These are phyloP conservation scores for Penicillium lagena DNA, from an alignment of 495 filamentous ascomycete genomes.

Conservation along the genomic window DNA sequence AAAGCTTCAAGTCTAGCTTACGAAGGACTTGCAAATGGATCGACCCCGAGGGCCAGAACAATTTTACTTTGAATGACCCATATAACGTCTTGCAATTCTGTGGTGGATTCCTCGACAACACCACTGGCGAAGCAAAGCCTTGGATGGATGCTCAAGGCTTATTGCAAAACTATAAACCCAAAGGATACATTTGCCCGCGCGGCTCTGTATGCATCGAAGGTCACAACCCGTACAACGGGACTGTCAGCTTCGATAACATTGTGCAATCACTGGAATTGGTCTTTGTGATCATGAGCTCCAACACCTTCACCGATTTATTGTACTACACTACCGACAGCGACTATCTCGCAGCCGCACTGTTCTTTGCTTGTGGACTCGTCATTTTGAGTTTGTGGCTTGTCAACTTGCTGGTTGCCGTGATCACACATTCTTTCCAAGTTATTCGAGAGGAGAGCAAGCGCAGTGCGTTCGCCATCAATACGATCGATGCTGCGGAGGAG, in stretches of 20 bases:
- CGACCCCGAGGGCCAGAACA: conserved; percentile 39
- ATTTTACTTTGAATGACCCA: conserved; percentile 40
- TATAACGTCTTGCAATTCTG: conserved; percentile 66
- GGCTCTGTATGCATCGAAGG: conserved; percentile 79
- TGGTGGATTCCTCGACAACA: conserved; percentile 67
- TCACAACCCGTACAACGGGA: conserved; percentile 74
- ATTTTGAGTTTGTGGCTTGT: conserved; percentile 96
- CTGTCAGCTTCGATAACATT: conserved; percentile 93
- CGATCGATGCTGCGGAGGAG: conserved; percentile 42
- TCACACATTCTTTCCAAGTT: conserved; percentile 97
- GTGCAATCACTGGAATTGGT: conserved; percentile 85
- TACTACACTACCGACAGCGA: conserved; percentile 90
- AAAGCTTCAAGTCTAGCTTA: conserved; percentile 95
- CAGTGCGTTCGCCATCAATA: conserved; percentile 82
- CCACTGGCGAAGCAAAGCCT: conserved; percentile 49
- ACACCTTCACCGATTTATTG: conserved; percentile 91
- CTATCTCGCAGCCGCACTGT: conserved; percentile 76
- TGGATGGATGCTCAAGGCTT: conserved; percentile 55
- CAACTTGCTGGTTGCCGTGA: conserved; percentile 94
- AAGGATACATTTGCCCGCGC: conserved; percentile 86
- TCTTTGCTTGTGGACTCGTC: conserved; percentile 80
- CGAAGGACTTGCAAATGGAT: conserved; percentile 84
- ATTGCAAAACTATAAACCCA: conserved; percentile 44
- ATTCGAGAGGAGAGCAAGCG: conserved; percentile 93
- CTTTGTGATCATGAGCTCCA: conserved; percentile 98